Base-by-base conservation (phyloP, 2,329 filamentous ascomycete genomes). In the Anthostomella pinea region DNA sequence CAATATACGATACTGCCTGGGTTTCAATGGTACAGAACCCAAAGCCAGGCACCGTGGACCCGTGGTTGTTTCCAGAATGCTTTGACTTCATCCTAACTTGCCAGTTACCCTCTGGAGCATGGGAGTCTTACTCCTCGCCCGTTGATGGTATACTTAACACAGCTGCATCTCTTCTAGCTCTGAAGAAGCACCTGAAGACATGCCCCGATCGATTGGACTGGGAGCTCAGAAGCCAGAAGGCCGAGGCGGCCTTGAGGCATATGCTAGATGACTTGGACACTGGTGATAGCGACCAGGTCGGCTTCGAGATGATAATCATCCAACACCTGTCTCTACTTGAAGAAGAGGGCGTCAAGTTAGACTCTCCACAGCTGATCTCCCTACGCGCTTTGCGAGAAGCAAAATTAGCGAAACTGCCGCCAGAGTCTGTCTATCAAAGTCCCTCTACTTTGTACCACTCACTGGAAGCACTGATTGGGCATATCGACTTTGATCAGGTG, bases 401-500 rank as follows among this genome's bases (percentile, higher is more conserved):
- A 3, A 43, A 45, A 19, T 14, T 45, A 20, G 11, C n/a, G 5
- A 28, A 30, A 6, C 26, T 47, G 6, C 17, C 13, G 3, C 25
- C 13, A 7, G 27, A 22, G 19, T 17, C 17, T 6, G 13, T 25
- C 16, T 19, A 30, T 18, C 13, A 11, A 15, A 10, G 13, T 29
- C 34, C 9, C 5, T 37, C 19, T 2, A 56, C 63, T 0, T 14
- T 49, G 0, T 27, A 61, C 3, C 60, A 65, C 35, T 65, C 61
- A 1, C 46, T 67, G 0, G 64, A 67, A 31, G 60, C 59, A 1
- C 61, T 65, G 24, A 48, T 58, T 21, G 57, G 62, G 2, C 44
- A 39, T 13, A 43, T 62, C 14, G 54, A 66, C 23, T 67, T 67
- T 39, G 44, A 61, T 29, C 48, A 43, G 24, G 36, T 66, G 2